Evolutionary conservation across 306 rosid genomes (phyloP), one percentile per base, ranked within the genome.

Genomic region (Malus sylvestris): DNA sequence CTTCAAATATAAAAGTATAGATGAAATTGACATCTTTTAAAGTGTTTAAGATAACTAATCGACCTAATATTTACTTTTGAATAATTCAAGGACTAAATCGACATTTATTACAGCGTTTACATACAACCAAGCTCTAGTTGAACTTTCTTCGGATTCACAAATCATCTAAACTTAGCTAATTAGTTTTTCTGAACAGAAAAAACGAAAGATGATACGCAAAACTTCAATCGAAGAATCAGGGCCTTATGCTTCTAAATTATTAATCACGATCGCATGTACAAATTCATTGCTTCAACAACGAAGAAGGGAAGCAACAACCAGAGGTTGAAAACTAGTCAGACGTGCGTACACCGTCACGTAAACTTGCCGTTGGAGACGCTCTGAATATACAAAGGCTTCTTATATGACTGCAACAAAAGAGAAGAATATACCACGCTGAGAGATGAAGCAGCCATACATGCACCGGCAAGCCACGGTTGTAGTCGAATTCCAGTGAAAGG

Each of bases 401-500:
- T 90, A 75, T 94, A 94, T 71, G 86, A 85, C 85, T 92, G 97
- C 89, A 94, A 78, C 61, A 92, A 65, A 55, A 90, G 97, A 71
- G 98, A 94, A 0, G 98, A 94, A 72, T 93, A 92, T 77, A 94
- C 96, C 76, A 94, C 98, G 42, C 98, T 90, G 6, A 92, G 75
- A 73, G 98, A 94, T 14, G 98, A 94, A 62, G 98, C 98, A 80
- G 96, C 97, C 98, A 94, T 94, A 88, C 98, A 94, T 70, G 96
- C 98, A 78, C 96, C 97, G 2, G 98, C 97, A 55, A 94, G 92
- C 98, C 98, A 94, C 20, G 98, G 97, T 15, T 95, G 97, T 81
- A 94, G 81, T 62, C 97, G 83, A 87, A 94, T 84, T 78, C 97
- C 93, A 0, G 74, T 79, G 74, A 89, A 86, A 1, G 98, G 98